These are phyloP conservation scores for Oryza longistaminata DNA, from an alignment of 176 grass and related monocot genomes.

Conservation along the genomic window DNA sequence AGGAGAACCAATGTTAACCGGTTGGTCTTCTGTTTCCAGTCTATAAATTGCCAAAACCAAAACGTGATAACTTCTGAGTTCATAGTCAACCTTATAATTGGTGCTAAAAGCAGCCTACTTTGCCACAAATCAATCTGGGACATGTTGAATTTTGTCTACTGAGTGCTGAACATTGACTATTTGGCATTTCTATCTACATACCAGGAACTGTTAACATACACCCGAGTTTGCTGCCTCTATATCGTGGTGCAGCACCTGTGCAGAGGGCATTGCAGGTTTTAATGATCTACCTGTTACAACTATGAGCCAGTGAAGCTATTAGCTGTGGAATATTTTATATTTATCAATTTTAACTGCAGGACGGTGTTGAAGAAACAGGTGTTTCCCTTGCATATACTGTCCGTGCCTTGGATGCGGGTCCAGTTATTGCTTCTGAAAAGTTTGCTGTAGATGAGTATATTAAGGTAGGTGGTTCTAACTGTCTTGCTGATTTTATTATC, in stretches of 20 bases:
- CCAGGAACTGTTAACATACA: slow-evolving; percentile 96
- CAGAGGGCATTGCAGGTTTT: slow-evolving; percentile 94
- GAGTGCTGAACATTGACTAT: neutral
- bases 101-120: neutral
- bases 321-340: slow-evolving; percentile 3
- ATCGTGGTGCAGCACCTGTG: slow-evolving; percentile 96
- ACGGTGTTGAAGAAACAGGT: slow-evolving; percentile 94
- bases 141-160: neutral
- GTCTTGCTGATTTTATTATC: slow-evolving; percentile 22
- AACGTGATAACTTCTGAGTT: neutral
- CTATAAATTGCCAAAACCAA: neutral
- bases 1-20: neutral
- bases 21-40: neutral
- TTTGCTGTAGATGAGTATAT: slow-evolving; percentile 73
- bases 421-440: slow-evolving; percentile 75
- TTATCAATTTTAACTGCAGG: slow-evolving; percentile 53
- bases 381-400: slow-evolving; percentile 96
- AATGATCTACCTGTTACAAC: slow-evolving; percentile 13
- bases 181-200: slow-evolving; percentile 6
- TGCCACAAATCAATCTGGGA: neutral
- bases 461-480: slow-evolving; percentile 55
- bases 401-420: slow-evolving; percentile 80
- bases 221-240: slow-evolving; percentile 89
- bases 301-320: slow-evolving; percentile 8
- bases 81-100: slow-evolving; percentile 3